Percentiles rank a stretch among this genome's conserved stretches.
Evolutionary conservation across 2,329 filamentous ascomycete species (phyloP).

Genomic region (Metarhizium album): DNA sequence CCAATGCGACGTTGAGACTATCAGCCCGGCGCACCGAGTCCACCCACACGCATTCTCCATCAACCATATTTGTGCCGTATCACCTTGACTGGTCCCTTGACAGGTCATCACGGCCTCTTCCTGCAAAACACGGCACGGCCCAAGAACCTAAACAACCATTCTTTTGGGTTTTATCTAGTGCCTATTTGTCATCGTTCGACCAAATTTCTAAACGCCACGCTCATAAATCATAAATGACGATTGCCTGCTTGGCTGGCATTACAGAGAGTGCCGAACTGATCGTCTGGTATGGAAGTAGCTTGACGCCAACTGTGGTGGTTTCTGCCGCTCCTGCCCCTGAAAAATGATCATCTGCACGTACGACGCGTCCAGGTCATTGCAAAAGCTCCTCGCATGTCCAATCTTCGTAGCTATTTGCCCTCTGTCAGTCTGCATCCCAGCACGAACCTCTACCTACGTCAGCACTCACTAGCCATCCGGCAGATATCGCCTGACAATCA

Average conservation of each 20-base stretch:
- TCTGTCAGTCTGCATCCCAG: neutral
- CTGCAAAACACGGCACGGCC: neutral
- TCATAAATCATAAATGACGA: conserved; percentile 22
- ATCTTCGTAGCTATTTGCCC: conserved; percentile 73
- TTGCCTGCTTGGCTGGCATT: conserved; percentile 1
- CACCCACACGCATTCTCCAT: too few species aligned
- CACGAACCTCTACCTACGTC: neutral
- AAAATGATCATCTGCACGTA: conserved; percentile 9
- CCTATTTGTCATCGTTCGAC: conserved; percentile 12
- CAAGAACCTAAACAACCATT: neutral
- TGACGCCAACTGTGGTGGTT: neutral
- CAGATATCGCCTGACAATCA: conserved; percentile 90
- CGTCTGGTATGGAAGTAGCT: neutral
- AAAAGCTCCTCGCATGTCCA: conserved; percentile 97
- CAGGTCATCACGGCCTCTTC: neutral
- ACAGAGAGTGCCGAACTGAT: neutral
- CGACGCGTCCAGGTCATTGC: conserved; percentile 29
- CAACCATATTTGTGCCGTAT: neutral
- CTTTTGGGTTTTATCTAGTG: conserved; percentile 17
- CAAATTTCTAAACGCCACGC: conserved; percentile 25
- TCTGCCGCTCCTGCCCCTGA: neutral
- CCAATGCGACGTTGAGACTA: neutral
- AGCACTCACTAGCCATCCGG: conserved; percentile 82
- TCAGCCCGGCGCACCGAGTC: neutral
- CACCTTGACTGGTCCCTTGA: neutral